Percentiles rank a stretch among this genome's conserved stretches.
Evolutionary conservation across 83 land plant genomes (phyloP).

Genomic region (Picea mariana): DNA sequence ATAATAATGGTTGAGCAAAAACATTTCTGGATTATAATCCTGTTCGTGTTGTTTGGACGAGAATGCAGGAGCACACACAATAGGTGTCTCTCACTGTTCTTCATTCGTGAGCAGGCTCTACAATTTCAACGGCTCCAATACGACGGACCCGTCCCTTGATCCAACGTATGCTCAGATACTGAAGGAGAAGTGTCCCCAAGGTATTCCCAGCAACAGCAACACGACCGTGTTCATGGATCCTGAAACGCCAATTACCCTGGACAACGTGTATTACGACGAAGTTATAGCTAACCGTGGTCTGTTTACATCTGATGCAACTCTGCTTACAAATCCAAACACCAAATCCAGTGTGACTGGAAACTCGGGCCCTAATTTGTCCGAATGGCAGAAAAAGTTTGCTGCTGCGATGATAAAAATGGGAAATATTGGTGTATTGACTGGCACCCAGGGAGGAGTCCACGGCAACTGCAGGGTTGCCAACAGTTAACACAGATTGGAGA

Average conservation of each 20-base stretch:
- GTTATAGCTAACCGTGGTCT: constrained; percentile 24
- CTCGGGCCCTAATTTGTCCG: too few species aligned
- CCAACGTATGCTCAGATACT: constrained; percentile 18
- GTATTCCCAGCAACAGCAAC: neutral
- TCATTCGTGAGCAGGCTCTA: constrained; percentile 34
- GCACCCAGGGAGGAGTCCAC: constrained; percentile 7
- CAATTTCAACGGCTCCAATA: constrained; percentile 29
- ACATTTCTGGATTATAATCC: neutral
- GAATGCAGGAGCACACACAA: neutral
- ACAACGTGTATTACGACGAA: constrained; percentile 33
- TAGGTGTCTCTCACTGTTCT: constrained; percentile 25
- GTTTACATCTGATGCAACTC: constrained; percentile 34
- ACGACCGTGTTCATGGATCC: constrained; percentile 32
- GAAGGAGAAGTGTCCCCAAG: constrained; percentile 29
- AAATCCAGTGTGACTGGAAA: neutral
- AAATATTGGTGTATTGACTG: neutral
- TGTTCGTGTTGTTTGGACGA: neutral
- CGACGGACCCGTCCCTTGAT: constrained; percentile 35
- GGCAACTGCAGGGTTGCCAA: constrained; percentile 6
- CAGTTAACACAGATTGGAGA: too few species aligned
- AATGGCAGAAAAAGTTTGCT: neutral
- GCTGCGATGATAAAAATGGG: constrained; percentile 14
- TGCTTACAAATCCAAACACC: constrained; percentile 12
- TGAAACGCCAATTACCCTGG: constrained; percentile 29
- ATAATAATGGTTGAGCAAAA: neutral